phyloP scores from a whole-genome alignment of 805 yeast species.

The Tetrapisispora phaffii region DNA sequence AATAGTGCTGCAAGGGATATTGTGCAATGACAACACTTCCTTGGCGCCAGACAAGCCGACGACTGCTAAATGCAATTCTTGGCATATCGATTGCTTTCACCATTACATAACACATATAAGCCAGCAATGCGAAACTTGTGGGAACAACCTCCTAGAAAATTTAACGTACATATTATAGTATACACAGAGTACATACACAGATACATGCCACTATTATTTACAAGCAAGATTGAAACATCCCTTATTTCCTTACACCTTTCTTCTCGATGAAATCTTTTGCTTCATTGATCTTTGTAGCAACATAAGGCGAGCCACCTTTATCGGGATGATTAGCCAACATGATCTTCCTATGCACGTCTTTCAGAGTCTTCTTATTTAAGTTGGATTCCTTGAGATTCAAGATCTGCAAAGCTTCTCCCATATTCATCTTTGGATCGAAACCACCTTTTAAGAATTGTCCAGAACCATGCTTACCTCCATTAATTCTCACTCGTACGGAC shows the following conservation, averaged over 20 bases:
- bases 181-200: background rate
- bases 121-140: slow-evolving; percentile 14
- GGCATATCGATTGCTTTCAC: slow-evolving; percentile 28
- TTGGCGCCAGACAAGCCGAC: slow-evolving; percentile 1
- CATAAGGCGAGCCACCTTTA: slow-evolving; percentile 82
- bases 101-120: slow-evolving; percentile 23
- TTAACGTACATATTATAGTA: slow-evolving; percentile 15
- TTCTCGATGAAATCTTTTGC: slow-evolving; percentile 51
- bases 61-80: slow-evolving; percentile 4
- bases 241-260: slow-evolving; percentile 20
- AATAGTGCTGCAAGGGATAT: slow-evolving; percentile 19
- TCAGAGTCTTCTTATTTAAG: slow-evolving; percentile 53
- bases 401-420: slow-evolving; percentile 80
- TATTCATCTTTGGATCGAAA: slow-evolving; percentile 82
- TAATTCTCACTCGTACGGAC: slow-evolving; percentile 30
- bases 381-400: slow-evolving; percentile 63
- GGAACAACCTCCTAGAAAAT: slow-evolving; percentile 9
- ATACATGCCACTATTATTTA: background rate
- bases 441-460: slow-evolving; percentile 66
- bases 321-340: slow-evolving; percentile 94
- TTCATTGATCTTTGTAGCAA: slow-evolving; percentile 88
- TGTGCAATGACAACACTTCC: slow-evolving; percentile 9
- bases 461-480: slow-evolving; percentile 45
- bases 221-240: background rate
- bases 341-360: slow-evolving; percentile 76